A percentile compares a stretch with the other conserved stretches of the same genome.
Conservation (phyloP, 306 rosid genomes). For the Hippophae rhamnoides region DNA sequence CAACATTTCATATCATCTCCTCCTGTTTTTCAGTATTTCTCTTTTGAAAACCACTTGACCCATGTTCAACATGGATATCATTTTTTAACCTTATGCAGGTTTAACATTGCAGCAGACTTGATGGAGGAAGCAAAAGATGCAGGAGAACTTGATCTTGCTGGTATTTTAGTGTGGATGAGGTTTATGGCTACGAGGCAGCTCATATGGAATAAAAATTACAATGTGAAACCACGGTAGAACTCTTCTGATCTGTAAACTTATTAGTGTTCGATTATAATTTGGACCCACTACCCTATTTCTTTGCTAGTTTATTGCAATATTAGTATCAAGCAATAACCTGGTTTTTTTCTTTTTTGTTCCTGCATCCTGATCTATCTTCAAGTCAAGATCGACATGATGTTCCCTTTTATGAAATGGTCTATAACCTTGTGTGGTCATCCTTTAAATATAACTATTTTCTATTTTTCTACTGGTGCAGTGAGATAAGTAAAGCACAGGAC, state of each 20-base stretch:
- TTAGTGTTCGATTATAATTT: not conserved
- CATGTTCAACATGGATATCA: too few relatives aligned
- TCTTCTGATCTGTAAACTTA: constrained; percentile 11
- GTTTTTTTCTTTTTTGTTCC: too few relatives aligned
- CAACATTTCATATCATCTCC: too few relatives aligned
- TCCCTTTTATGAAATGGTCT: not conserved
- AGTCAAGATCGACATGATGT: too few relatives aligned
- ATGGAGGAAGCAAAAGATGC: constrained; percentile 62
- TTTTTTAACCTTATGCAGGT: constrained; percentile 39
- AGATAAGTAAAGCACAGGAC: constrained; percentile 93
- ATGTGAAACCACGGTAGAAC: constrained; percentile 94
- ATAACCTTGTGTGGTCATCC: constrained; percentile 10
- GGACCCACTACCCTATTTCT: too few relatives aligned
- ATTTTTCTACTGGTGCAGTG: constrained; percentile 43
- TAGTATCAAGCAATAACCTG: too few relatives aligned
- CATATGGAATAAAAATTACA: constrained; percentile 96
- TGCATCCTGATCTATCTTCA: too few relatives aligned
- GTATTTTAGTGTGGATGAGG: constrained; percentile 95
- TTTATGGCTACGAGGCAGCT: constrained; percentile 99
- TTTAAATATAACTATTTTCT: constrained; percentile 17
- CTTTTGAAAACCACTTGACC: too few relatives aligned
- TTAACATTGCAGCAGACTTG: constrained; percentile 92
- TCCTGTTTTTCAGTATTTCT: too few relatives aligned
- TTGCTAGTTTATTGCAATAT: too few relatives aligned
- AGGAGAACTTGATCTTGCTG: constrained; percentile 74